These are phyloP conservation scores for Yamadazyma philogaea DNA, from an alignment of 805 yeast species.

Conservation along the genomic window DNA sequence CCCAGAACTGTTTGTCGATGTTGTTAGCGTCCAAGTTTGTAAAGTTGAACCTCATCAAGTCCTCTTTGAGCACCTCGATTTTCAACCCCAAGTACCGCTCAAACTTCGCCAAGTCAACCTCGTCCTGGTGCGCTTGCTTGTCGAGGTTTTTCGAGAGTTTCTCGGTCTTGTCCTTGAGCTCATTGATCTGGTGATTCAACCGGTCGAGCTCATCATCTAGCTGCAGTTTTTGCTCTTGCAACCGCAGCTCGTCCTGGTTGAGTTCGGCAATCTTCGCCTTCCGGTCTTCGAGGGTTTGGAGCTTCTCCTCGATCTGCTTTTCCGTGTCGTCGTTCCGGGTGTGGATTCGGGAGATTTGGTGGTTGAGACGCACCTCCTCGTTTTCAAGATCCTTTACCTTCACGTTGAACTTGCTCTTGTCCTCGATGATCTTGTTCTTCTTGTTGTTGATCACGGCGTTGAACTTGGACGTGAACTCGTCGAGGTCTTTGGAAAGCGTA, in stretches of 20 bases:
- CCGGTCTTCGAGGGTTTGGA: conserved; percentile 26
- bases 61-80: conserved; percentile 49
- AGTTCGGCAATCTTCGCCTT: conserved; percentile 35
- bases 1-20: conserved; percentile 37
- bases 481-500: conserved; percentile 11
- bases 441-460: conserved; percentile 16
- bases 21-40: conserved; percentile 45
- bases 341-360: conserved; percentile 28
- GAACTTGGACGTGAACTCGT: conserved; percentile 12
- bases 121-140: conserved; percentile 45
- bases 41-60: conserved; percentile 48
- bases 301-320: conserved; percentile 23
- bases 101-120: conserved; percentile 50
- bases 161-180: conserved; percentile 18
- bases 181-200: conserved; percentile 14
- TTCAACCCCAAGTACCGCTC: conserved; percentile 55
- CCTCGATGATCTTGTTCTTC: conserved; percentile 28
- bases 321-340: conserved; percentile 25
- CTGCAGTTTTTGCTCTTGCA: conserved; percentile 17
- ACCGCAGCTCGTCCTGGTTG: conserved; percentile 29
- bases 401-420: conserved; percentile 32
- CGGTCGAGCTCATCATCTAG: conserved; percentile 26
- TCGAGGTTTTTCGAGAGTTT: conserved; percentile 33
- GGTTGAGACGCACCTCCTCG: conserved; percentile 28
- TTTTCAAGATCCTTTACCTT: conserved; percentile 28